These are phyloP conservation scores for Tolypocladium cylindrosporum DNA, from an alignment of 2,329 filamentous ascomycete genomes.

Conservation along the genomic window DNA sequence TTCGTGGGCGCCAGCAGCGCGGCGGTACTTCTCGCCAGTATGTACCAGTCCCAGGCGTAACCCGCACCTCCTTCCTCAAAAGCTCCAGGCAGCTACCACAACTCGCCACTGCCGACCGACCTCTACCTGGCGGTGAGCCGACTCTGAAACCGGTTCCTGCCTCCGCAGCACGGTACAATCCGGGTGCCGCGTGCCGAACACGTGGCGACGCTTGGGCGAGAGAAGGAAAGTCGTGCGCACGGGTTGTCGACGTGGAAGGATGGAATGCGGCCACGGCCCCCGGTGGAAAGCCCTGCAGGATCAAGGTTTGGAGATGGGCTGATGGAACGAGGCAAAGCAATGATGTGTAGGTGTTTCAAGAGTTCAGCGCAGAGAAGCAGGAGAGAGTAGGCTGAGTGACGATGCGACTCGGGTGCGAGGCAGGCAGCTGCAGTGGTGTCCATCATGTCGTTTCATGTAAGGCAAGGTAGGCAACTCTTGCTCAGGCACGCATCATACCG, in stretches of 20 bases:
- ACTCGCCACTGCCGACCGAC: neutral
- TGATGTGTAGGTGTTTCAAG: neutral
- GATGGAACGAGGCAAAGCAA: neutral
- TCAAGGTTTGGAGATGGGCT: neutral
- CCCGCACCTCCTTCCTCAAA: neutral
- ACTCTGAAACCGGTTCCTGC: neutral
- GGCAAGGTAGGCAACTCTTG: neutral
- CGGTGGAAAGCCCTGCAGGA: neutral
- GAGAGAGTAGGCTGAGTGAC: neutral
- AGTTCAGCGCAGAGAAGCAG: neutral
- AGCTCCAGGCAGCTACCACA: neutral
- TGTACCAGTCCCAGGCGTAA: neutral
- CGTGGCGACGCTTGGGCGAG: neutral
- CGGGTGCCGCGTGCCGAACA: neutral
- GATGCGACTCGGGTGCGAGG: neutral
- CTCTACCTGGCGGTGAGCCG: neutral
- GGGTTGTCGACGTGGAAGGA: neutral
- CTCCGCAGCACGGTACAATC: neutral
- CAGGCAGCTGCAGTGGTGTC: neutral
- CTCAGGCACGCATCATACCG: neutral
- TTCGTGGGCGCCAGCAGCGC: neutral
- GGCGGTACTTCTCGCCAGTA: neutral
- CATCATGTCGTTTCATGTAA: neutral
- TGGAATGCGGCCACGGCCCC: neutral
- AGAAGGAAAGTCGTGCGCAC: neutral